Evolutionary conservation across 2,329 filamentous ascomycete genomes (phyloP).

Genomic region (Colletotrichum lupini): DNA sequence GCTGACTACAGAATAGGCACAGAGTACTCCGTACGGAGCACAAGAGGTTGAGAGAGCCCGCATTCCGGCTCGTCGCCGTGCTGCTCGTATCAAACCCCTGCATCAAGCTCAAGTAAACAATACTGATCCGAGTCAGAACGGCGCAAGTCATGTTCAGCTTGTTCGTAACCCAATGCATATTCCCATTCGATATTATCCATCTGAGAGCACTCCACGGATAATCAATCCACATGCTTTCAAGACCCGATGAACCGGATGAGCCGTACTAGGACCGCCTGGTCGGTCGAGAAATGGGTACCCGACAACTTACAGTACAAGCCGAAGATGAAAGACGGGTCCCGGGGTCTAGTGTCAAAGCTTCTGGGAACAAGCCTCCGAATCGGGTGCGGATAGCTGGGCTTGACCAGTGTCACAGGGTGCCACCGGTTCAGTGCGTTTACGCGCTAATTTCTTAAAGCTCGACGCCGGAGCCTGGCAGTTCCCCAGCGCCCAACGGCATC

Average conservation of each 20-base stretch:
- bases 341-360: conserved; percentile 24
- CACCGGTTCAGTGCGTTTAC: not conserved
- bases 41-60: not conserved
- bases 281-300: conserved; percentile 2
- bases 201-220: not conserved
- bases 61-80: not conserved
- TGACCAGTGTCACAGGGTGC: not conserved
- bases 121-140: not conserved
- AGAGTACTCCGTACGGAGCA: too few relatives aligned
- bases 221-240: not conserved
- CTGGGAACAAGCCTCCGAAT: conserved; percentile 5
- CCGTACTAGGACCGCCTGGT: conserved; percentile 1
- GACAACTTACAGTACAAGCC: not conserved
- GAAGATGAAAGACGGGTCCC: conserved; percentile 9
- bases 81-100: not conserved
- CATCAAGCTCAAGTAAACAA: not conserved
- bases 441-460: not conserved
- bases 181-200: not conserved
- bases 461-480: not conserved
- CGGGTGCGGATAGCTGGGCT: not conserved
- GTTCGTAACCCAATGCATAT: not conserved
- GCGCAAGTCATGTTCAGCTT: not conserved
- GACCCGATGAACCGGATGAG: not conserved
- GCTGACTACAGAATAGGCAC: not conserved
- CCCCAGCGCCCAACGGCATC: too few relatives aligned